Evolutionary conservation across 169 alveolate species (phyloP).

Genomic region (Eimeria acervulina): DNA sequence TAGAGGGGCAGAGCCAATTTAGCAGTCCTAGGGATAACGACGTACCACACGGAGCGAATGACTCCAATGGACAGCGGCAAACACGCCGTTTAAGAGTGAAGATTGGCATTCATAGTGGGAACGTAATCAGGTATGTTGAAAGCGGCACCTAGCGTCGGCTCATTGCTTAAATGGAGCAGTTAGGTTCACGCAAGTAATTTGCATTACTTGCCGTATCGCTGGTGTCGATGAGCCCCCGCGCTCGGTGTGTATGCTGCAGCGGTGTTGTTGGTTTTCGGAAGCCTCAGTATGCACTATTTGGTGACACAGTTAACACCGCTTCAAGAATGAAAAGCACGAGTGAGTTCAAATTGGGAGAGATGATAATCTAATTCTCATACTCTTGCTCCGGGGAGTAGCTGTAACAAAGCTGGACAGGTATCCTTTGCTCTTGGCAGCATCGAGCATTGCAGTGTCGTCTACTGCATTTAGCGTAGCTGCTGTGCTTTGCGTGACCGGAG

Average conservation of each 20-base stretch:
- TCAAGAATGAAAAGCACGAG: conserved; percentile 77
- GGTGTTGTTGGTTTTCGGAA: conserved; percentile 99
- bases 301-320: conserved; percentile 82
- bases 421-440: background rate
- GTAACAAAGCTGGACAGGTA: background rate
- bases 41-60: background rate
- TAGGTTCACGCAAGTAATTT: background rate
- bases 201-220: background rate
- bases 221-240: background rate
- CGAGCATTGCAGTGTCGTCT: background rate
- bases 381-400: background rate
- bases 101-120: conserved; percentile 97
- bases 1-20: conserved; percentile 7
- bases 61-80: conserved; percentile 42
- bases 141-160: background rate
- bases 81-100: conserved; percentile 75
- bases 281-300: conserved; percentile 98
- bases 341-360: background rate
- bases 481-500: background rate
- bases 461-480: background rate
- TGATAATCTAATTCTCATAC: background rate
- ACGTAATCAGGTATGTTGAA: conserved; percentile 90
- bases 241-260: conserved; percentile 80
- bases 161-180: background rate
- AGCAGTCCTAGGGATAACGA: conserved; percentile 34